A percentile compares a stretch with the other conserved stretches of the same genome.
Evolutionary conservation across 2,329 filamentous ascomycete species (phyloP).

Genomic region (Monosporascus sp.): DNA sequence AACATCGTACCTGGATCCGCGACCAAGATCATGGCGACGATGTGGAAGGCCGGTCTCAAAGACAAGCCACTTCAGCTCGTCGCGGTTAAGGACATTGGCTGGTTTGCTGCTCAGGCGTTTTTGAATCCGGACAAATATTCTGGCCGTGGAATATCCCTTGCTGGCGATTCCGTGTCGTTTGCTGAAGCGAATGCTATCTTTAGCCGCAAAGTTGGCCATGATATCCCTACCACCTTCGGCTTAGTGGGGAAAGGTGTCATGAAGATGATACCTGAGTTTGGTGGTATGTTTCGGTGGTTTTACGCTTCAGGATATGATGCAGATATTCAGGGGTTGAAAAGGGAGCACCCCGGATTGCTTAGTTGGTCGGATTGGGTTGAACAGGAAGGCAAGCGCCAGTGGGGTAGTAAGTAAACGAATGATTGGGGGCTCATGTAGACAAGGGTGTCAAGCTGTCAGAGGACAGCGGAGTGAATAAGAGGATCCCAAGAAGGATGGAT

Average conservation of each 20-base stretch:
- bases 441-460: too few species aligned
- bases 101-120: slow-evolving; percentile 32
- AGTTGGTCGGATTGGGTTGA: not conserved
- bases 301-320: slow-evolving; percentile 29
- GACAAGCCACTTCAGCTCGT: slow-evolving; percentile 31
- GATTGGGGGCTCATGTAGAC: too few species aligned
- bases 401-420: too few species aligned
- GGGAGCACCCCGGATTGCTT: slow-evolving; percentile 19
- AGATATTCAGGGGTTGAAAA: slow-evolving; percentile 24
- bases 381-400: not conserved
- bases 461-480: too few species aligned
- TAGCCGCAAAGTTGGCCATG: slow-evolving; percentile 23
- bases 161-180: slow-evolving; percentile 34
- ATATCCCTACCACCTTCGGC: slow-evolving; percentile 24
- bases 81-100: slow-evolving; percentile 31
- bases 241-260: slow-evolving; percentile 23
- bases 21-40: slow-evolving; percentile 25
- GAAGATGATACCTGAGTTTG: slow-evolving; percentile 26
- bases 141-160: slow-evolving; percentile 29
- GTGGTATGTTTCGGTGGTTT: slow-evolving; percentile 34
- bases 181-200: slow-evolving; percentile 27
- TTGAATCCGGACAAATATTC: slow-evolving; percentile 26
- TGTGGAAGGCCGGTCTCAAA: slow-evolving; percentile 25
- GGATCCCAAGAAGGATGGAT: too few species aligned
- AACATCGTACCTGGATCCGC: slow-evolving; percentile 28